Evolutionary conservation across 2,329 filamentous ascomycete species (phyloP), one percentile per base, ranked within the genome.

Genomic region (Exophiala sp.): DNA sequence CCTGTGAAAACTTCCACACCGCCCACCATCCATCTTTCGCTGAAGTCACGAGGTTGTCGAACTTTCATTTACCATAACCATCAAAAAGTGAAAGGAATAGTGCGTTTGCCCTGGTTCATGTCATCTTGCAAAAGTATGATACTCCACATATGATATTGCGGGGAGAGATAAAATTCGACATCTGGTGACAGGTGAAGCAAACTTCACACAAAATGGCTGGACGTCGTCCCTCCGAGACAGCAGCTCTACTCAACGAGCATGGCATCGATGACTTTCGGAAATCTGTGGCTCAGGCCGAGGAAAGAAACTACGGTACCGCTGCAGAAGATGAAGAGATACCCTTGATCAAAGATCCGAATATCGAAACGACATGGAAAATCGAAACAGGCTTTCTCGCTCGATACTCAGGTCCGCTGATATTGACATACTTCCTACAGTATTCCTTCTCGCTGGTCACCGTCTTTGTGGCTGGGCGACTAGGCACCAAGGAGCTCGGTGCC

Each of bases 391-490:
- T 62, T 6, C 38, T 65, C 16, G 54, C 54, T 40, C 51, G 56
- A 52, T 62, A 63, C 35, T 63, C 63, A 2, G 54, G 55, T 32
- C 60, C 60, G 1, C 47, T 64, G 24, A 63, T 65, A n/a, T 20
- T 64, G 20, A 63, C 63, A 32, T 65, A 63, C 35, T 33, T 63
- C n/a, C 52, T 65, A 1, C 63, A 65, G 46, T 65, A 64, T 49
- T 85, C 45, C 6, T 80, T 89, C 65, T 87, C 83, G 41, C 81
- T 88, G 35, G 79, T 85, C 0, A 85, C 83, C 62, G 82, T 89
- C 57, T 86, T 89, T 62, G 82, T 84, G 2, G 85, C 88, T 18
- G 85, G 86, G 2, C 79, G 80, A 54, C 77, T 89, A 42, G 86
- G 86, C 47, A 87, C 78, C 57, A 72, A 84, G 20, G 80, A 84